A percentile compares a stretch with the other conserved stretches of the same genome.
These are phyloP conservation scores for Lotmaria passim DNA, from an alignment of 208 protist genomes.

Conservation along the genomic window DNA sequence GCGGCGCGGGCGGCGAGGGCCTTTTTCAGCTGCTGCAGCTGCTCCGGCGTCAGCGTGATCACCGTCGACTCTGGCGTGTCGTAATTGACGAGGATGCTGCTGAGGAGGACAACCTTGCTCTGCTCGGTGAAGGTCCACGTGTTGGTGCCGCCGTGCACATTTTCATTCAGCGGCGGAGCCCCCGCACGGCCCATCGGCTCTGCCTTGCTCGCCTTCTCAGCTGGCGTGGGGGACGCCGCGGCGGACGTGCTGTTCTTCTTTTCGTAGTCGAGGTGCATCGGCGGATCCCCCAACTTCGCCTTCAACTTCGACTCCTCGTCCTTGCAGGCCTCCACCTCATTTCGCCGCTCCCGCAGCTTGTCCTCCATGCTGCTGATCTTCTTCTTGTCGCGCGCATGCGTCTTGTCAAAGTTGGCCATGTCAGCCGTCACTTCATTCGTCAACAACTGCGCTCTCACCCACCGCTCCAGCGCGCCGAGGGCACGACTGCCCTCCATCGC, in stretches of 20 bases:
- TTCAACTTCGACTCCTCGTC: conserved; percentile 22
- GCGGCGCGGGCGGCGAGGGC: conserved; percentile 34
- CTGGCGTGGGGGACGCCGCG: not conserved
- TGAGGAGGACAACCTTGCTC: conserved; percentile 12
- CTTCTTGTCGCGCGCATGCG: conserved; percentile 11
- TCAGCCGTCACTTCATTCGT: conserved; percentile 33
- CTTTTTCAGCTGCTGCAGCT: conserved; percentile 37
- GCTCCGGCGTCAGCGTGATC: conserved; percentile 40
- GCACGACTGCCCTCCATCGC: conserved; percentile 59
- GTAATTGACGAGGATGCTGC: conserved; percentile 47
- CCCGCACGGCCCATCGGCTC: conserved; percentile 17
- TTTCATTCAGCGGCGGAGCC: conserved; percentile 25
- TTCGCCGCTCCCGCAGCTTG: conserved; percentile 15
- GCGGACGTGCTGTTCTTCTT: not conserved
- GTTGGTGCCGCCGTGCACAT: conserved; percentile 18
- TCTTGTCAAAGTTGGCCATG: conserved; percentile 19
- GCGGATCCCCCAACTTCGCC: conserved; percentile 10
- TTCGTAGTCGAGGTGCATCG: conserved; percentile 15
- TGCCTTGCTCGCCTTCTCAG: not conserved
- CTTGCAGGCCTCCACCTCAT: conserved; percentile 22
- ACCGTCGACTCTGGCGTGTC: conserved; percentile 37
- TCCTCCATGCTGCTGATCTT: conserved; percentile 25
- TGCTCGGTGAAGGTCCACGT: conserved; percentile 26
- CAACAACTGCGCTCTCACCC: conserved; percentile 47
- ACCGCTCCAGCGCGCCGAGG: conserved; percentile 54